phyloP scores from a whole-genome alignment of 2,329 filamentous ascomycete species.

The Geosmithia putterillii region DNA sequence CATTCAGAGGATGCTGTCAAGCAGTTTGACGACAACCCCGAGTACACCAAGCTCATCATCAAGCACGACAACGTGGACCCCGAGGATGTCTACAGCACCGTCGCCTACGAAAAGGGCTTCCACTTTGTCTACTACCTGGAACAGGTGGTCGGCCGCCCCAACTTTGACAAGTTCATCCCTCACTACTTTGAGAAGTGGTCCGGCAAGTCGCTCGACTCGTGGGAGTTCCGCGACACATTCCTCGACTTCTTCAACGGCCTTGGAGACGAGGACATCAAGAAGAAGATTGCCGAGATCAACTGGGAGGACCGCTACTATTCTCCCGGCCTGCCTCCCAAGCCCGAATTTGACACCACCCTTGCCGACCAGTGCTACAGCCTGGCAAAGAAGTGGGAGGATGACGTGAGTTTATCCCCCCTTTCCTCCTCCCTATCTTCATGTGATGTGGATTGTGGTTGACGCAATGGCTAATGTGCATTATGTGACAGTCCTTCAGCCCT shows the following conservation, averaged over 20 bases:
- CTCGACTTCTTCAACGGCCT: slow-evolving; percentile 66
- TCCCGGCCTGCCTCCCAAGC: slow-evolving; percentile 84
- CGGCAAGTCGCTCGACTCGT: slow-evolving; percentile 79
- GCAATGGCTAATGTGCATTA: neutral
- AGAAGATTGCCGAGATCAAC: slow-evolving; percentile 62
- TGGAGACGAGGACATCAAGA: slow-evolving; percentile 48
- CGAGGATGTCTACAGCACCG: slow-evolving; percentile 84
- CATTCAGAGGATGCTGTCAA: slow-evolving; percentile 59
- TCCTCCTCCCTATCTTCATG: neutral
- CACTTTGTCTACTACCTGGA: slow-evolving; percentile 89
- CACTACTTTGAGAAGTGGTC: slow-evolving; percentile 85
- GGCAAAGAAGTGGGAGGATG: slow-evolving; percentile 66
- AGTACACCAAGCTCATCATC: slow-evolving; percentile 85
- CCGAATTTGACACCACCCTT: slow-evolving; percentile 77
- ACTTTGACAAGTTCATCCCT: slow-evolving; percentile 91
- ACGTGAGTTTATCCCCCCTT: slow-evolving; percentile 21
- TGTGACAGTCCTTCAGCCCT: slow-evolving; percentile 46
- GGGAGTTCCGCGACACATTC: slow-evolving; percentile 84
- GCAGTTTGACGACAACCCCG: slow-evolving; percentile 69
- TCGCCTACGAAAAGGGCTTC: slow-evolving; percentile 96
- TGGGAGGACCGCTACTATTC: slow-evolving; percentile 85
- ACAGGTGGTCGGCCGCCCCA: slow-evolving; percentile 67
- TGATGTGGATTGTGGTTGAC: neutral
- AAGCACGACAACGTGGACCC: slow-evolving; percentile 85
- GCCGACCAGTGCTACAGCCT: slow-evolving; percentile 78